phyloP scores from a whole-genome alignment of 805 yeast species.

The Metschnikowia santaceciliae region DNA sequence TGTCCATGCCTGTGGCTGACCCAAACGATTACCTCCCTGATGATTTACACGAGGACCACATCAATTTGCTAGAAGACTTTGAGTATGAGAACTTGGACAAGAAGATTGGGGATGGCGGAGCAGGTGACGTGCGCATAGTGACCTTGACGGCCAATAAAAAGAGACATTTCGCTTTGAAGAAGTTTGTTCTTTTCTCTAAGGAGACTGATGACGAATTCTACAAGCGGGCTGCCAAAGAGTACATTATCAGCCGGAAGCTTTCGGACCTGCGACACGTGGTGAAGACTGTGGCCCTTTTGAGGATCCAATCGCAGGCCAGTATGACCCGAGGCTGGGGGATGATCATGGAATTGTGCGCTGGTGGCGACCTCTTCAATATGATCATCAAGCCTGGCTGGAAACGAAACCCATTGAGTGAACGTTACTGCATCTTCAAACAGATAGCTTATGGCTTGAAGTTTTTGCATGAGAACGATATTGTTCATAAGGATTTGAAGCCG shows the following conservation, averaged over 20 bases:
- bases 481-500: conserved; percentile 72
- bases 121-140: conserved; percentile 55
- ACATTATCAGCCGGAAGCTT: conserved; percentile 51
- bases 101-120: conserved; percentile 69
- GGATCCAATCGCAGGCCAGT: conserved; percentile 51
- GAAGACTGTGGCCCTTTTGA: conserved; percentile 49
- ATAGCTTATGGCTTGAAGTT: conserved; percentile 56
- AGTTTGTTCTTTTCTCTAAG: conserved; percentile 53
- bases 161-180: conserved; percentile 59
- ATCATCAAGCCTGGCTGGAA: conserved; percentile 61
- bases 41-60: conserved; percentile 45
- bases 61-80: conserved; percentile 53
- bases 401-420: conserved; percentile 45
- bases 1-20: conserved; percentile 59
- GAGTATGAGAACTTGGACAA: conserved; percentile 40
- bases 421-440: conserved; percentile 67
- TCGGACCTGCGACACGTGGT: conserved; percentile 59
- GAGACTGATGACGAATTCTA: conserved; percentile 67
- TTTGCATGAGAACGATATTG: conserved; percentile 63
- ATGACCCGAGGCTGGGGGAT: conserved; percentile 75
- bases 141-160: conserved; percentile 37
- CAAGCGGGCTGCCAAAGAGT: conserved; percentile 61
- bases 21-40: conserved; percentile 64
- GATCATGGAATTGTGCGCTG: conserved; percentile 57
- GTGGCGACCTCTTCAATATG: conserved; percentile 58